phyloP scores from a whole-genome alignment of 805 yeast genomes.

The Saccharomycopsis vini region DNA sequence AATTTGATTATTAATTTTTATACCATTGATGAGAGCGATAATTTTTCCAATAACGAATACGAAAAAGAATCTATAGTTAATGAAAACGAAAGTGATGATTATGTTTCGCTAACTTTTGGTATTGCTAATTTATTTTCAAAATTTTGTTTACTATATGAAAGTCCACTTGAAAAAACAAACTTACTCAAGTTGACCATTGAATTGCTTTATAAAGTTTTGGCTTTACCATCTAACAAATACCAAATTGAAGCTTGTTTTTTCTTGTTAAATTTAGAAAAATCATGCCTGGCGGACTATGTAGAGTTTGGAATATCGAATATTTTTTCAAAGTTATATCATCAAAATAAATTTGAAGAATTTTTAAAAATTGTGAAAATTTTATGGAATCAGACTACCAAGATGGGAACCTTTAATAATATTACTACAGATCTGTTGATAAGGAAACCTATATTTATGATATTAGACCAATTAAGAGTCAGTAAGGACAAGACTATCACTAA shows the following conservation, averaged over 20 bases:
- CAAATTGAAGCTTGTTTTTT: conserved; percentile 67
- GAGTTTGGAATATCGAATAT: conserved; percentile 66
- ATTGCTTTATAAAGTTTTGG: conserved; percentile 47
- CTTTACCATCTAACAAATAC: conserved; percentile 39
- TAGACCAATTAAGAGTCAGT: conserved; percentile 48
- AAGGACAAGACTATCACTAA: conserved; percentile 27
- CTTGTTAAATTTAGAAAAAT: conserved; percentile 52
- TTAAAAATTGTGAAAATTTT: conserved; percentile 28
- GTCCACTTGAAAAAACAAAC: conserved; percentile 27
- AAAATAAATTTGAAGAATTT: conserved; percentile 34
- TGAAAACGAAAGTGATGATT: conserved; percentile 5
- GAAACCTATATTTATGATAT: conserved; percentile 55
- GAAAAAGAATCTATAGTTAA: not conserved
- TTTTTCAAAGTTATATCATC: conserved; percentile 32
- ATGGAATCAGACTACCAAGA: conserved; percentile 65
- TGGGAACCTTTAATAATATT: too few species aligned
- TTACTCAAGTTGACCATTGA: conserved; percentile 34
- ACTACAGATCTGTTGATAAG: conserved; percentile 36
- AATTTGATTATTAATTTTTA: conserved; percentile 4
- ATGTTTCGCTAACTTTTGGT: conserved; percentile 34
- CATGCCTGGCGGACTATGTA: conserved; percentile 43
- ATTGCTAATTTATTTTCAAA: conserved; percentile 33
- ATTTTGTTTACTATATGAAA: conserved; percentile 26
- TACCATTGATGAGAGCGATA: not conserved
- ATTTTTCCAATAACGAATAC: not conserved